These are phyloP conservation scores for Fusarium sacchari DNA, from an alignment of 2,329 filamentous ascomycete genomes.

Conservation along the genomic window DNA sequence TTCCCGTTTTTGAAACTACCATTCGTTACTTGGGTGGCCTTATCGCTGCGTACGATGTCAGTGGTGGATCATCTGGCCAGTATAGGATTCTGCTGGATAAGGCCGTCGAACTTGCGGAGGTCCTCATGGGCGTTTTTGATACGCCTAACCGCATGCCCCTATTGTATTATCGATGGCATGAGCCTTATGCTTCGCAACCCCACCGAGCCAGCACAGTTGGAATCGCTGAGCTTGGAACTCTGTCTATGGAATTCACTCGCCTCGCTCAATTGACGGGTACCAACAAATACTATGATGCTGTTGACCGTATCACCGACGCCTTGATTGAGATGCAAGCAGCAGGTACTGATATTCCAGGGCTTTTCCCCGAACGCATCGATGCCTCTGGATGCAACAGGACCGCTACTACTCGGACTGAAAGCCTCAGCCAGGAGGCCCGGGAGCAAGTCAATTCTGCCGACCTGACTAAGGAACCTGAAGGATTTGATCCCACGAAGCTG, in stretches of 20 bases:
- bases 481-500: constrained; percentile 34
- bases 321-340: constrained; percentile 78
- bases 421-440: constrained; percentile 50
- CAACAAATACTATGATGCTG: constrained; percentile 87
- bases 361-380: constrained; percentile 84
- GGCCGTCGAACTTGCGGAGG: constrained; percentile 80
- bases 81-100: constrained; percentile 79
- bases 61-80: constrained; percentile 63
- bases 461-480: constrained; percentile 42
- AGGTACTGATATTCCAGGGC: constrained; percentile 75
- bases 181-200: constrained; percentile 69
- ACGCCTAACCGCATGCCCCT: constrained; percentile 94
- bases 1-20: constrained; percentile 92
- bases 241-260: constrained; percentile 89
- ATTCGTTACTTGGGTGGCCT: constrained; percentile 93
- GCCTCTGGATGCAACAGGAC: constrained; percentile 79
- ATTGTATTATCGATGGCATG: constrained; percentile 82
- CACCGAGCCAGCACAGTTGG: constrained; percentile 69
- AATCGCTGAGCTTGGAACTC: constrained; percentile 78
- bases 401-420: constrained; percentile 46
- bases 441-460: constrained; percentile 49
- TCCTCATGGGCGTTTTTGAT: constrained; percentile 85
- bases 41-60: constrained; percentile 87
- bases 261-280: constrained; percentile 86
- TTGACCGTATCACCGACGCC: constrained; percentile 85